Conservation (phyloP, 345 rosid species). For the Aquilaria sinensis region DNA sequence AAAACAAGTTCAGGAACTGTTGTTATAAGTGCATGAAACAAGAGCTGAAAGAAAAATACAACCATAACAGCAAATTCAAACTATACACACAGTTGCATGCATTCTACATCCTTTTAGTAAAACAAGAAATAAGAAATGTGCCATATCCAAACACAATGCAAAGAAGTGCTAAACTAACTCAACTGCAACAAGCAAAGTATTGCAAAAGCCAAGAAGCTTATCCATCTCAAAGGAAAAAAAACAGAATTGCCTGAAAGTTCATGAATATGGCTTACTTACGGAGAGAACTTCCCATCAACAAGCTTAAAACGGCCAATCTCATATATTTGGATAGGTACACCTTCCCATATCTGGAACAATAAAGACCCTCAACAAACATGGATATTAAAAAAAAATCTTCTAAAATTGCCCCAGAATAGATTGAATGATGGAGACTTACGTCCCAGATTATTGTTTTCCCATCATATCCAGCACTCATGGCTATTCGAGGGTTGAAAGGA, state of each 20-base stretch:
- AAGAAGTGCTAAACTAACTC: too few relatives aligned
- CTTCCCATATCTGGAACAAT: constrained; percentile 88
- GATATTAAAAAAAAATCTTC: constrained; percentile 7
- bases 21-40: too few relatives aligned
- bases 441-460: constrained; percentile 98
- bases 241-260: constrained; percentile 10
- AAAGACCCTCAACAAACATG: constrained; percentile 20
- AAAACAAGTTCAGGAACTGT: too few relatives aligned
- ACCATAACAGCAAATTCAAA: too few relatives aligned
- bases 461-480: constrained; percentile 99
- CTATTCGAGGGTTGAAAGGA: constrained; percentile 96
- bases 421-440: constrained; percentile 54
- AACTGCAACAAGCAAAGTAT: not conserved
- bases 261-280: constrained; percentile 55
- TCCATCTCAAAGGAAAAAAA: constrained; percentile 7
- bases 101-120: too few relatives aligned
- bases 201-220: not conserved
- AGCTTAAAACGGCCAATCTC: constrained; percentile 88
- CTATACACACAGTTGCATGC: too few relatives aligned
- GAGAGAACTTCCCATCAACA: constrained; percentile 99
- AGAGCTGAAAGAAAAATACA: too few relatives aligned
- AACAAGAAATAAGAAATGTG: too few relatives aligned
- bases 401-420: constrained; percentile 5
- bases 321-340: constrained; percentile 73
- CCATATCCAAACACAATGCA: too few relatives aligned